These are phyloP conservation scores for Fusarium pseudonygamai DNA, from an alignment of 2,329 filamentous ascomycete genomes.

Conservation along the genomic window DNA sequence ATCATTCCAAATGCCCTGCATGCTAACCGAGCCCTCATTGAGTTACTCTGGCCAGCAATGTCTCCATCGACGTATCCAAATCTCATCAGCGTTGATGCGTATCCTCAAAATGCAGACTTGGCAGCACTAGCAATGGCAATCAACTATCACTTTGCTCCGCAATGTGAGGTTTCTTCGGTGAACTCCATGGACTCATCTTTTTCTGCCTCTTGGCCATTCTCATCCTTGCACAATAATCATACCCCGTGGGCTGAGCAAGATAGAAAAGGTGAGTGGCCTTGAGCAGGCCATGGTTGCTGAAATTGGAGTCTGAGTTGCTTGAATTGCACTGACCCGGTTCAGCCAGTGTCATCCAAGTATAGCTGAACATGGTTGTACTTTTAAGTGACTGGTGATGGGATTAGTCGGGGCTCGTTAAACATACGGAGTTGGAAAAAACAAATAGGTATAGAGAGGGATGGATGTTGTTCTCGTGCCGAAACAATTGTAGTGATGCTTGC, in stretches of 20 bases:
- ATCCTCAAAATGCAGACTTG: neutral
- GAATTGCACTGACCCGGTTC: neutral
- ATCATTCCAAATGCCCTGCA: neutral
- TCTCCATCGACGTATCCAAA: neutral
- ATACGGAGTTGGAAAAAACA: rapidly evolving
- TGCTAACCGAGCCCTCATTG: neutral
- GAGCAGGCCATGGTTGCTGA: too few species aligned
- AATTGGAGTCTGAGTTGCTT: neutral
- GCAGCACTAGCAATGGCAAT: neutral
- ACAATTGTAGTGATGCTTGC: rapidly evolving
- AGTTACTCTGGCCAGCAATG: neutral
- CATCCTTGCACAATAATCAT: too few species aligned
- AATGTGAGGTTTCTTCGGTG: neutral
- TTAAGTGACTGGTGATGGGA: too few species aligned
- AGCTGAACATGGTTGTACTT: too few species aligned
- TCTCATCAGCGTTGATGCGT: neutral
- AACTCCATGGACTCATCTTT: neutral
- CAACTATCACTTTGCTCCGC: neutral
- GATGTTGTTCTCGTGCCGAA: rapidly evolving
- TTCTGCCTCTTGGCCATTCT: neutral
- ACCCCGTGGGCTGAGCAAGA: neutral
- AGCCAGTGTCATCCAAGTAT: too few species aligned
- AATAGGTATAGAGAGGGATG: neutral
- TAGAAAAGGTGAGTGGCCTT: neutral
- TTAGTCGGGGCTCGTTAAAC: too few species aligned